Conservation (phyloP, 495 filamentous ascomycete species). For the Penicillium cataractarum region DNA sequence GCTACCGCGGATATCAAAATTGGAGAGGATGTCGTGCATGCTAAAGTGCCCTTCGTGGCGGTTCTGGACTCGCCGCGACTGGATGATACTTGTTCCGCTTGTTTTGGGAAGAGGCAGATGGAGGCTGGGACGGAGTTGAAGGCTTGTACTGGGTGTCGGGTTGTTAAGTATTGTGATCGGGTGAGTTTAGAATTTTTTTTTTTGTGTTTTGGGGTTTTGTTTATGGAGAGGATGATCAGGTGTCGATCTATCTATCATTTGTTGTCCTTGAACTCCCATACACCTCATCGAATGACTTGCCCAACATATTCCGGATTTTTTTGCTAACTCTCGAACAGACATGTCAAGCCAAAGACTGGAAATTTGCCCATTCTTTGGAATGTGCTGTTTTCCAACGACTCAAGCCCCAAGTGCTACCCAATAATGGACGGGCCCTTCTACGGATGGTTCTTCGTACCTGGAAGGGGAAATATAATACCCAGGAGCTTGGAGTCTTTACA, state of each 20-base stretch:
- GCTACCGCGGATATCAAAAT: constrained; percentile 38
- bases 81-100: constrained; percentile 49
- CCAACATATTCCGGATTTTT: not conserved
- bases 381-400: constrained; percentile 56
- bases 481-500: constrained; percentile 46
- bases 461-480: constrained; percentile 34
- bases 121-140: constrained; percentile 41
- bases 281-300: no score
- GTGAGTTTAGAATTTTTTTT: constrained; percentile 40
- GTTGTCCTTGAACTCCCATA: no score
- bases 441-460: constrained; percentile 52
- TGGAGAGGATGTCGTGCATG: constrained; percentile 43
- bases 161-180: constrained; percentile 68
- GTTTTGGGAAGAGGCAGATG: constrained; percentile 41
- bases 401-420: constrained; percentile 55
- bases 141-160: constrained; percentile 63
- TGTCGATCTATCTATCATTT: not conserved
- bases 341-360: constrained; percentile 67
- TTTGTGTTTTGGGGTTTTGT: not conserved
- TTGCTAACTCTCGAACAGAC: constrained; percentile 36
- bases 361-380: constrained; percentile 60
- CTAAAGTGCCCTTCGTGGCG: constrained; percentile 45
- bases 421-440: constrained; percentile 57
- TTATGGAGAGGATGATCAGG: not conserved
- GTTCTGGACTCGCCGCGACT: constrained; percentile 47